phyloP scores from a whole-genome alignment of 1,284 basidiomycete genomes.

The Ustilago sp. region DNA sequence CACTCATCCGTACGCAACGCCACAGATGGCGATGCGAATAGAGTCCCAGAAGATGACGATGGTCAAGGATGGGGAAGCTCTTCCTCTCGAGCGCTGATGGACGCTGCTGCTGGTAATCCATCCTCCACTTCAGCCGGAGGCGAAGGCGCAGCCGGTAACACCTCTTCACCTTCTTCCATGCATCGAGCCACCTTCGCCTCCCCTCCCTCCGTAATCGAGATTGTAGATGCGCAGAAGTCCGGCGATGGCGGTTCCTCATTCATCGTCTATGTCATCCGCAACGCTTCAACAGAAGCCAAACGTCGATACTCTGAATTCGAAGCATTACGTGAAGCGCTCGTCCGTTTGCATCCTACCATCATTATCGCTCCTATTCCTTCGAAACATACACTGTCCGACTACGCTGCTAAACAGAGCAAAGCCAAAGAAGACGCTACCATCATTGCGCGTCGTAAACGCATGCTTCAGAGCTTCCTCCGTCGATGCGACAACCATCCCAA shows the following conservation, averaged over 20 bases:
- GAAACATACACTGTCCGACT: conserved; percentile 94
- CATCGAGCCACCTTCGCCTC: conserved; percentile 34
- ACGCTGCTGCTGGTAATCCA: conserved; percentile 2
- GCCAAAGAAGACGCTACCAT: conserved; percentile 95
- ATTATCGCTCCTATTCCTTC: conserved; percentile 98
- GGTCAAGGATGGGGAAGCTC: conserved; percentile 40
- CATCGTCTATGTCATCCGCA: conserved; percentile 92
- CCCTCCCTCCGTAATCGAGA: conserved; percentile 48
- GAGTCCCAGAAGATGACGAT: conserved; percentile 34
- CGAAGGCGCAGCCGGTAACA: background rate
- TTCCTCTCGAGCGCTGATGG: conserved; percentile 32
- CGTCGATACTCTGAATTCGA: conserved; percentile 98
- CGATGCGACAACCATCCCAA: conserved; percentile 90
- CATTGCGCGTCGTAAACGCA: conserved; percentile 90
- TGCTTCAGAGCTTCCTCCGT: conserved; percentile 95
- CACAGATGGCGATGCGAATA: background rate
- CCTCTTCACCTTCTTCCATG: conserved; percentile 21
- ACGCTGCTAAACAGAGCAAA: conserved; percentile 95
- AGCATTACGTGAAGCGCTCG: conserved; percentile 84
- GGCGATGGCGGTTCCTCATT: conserved; percentile 83
- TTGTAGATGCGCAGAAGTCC: conserved; percentile 92
- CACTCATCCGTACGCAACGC: conserved; percentile 21
- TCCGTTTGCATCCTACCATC: conserved; percentile 90
- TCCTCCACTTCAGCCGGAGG: background rate
- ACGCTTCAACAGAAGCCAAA: conserved; percentile 83